These are phyloP conservation scores for Heliamphora pulchella DNA, from an alignment of 179 eudicot genomes.

Conservation along the genomic window DNA sequence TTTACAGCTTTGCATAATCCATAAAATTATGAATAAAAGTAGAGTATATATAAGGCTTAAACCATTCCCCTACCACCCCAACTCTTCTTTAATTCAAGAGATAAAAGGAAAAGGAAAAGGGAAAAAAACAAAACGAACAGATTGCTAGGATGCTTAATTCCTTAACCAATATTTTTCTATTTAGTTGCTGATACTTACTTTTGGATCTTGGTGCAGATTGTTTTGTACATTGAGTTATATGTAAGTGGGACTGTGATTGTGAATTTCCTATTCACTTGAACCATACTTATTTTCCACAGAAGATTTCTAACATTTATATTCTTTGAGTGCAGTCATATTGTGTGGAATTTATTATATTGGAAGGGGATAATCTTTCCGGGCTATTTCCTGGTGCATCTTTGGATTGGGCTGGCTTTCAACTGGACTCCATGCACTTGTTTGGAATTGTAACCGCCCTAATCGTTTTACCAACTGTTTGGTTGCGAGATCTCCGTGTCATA, in stretches of 20 bases:
- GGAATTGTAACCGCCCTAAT: conserved; percentile 52
- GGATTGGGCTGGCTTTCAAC: conserved; percentile 37
- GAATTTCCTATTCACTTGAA: not conserved
- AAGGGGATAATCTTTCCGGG: conserved; percentile 72
- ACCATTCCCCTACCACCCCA: not conserved
- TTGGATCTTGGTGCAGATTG: conserved; percentile 49
- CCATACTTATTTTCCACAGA: not conserved
- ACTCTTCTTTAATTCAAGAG: not conserved
- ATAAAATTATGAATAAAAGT: not conserved
- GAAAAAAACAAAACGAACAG: not conserved
- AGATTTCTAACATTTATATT: not conserved
- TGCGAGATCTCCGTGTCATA: conserved; percentile 59
- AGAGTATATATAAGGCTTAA: not conserved
- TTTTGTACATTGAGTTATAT: conserved; percentile 74
- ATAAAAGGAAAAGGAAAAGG: too few relatives aligned
- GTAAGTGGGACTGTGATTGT: conserved; percentile 43
- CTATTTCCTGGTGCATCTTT: conserved; percentile 67
- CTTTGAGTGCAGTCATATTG: conserved; percentile 61
- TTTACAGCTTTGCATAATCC: too few relatives aligned
- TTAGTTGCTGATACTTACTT: conserved; percentile 19
- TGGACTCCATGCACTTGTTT: conserved; percentile 62
- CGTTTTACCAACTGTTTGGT: conserved; percentile 71
- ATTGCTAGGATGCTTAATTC: not conserved
- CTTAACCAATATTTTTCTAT: not conserved
- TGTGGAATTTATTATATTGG: conserved; percentile 83